Evolutionary conservation across 805 yeast genomes (phyloP), one percentile per base, ranked within the genome.

Genomic region (Ogataea naganishii): DNA sequence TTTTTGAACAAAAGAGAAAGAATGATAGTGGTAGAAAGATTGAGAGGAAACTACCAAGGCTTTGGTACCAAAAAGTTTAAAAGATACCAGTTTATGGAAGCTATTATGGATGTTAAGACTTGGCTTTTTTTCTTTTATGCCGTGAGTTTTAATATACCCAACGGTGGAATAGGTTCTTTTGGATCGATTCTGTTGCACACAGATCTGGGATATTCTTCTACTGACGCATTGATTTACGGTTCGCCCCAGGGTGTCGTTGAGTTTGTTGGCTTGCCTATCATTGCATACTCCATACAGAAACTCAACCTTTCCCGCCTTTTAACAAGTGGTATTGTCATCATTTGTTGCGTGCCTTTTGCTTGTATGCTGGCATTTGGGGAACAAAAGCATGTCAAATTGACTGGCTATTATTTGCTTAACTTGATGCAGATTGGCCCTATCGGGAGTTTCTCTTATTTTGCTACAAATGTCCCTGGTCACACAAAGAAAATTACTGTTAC

Each of bases 401-500:
- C 54, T 4, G 62, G 61, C 2, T 39, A 41, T 29, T 46, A 39
- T 25, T 23, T 46, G 19, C 30, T 40, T 29, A 34, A 27, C 13
- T 17, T 44, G 21, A 6, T 31, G 35, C 32, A 31, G 30, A 29
- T 35, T 28, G 26, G 44, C 31, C 26, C 41, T 31, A 41, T 39
- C 40, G 28, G 51, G 44, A 16, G 56, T 47, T 15, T 36, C 18
- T 36, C 40, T 13, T 33, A 31, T 17, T 39, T 44, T 31, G 34
- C 50, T 6, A 36, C 44, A 14, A 47, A 79, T 47, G 64, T 72
- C 18, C 72, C 83, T 1, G 89, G 89, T 3, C 69, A 72, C 36
- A 76, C 85, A n/a, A 80, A 80, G 49, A 73, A 77, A 43, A 58
- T 73, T 40, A 62, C 70, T 6, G 64, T 70, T 14, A 69, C 70